These are phyloP conservation scores for Mucuna pruriens DNA, from an alignment of 306 rosid species.

Conservation along the genomic window DNA sequence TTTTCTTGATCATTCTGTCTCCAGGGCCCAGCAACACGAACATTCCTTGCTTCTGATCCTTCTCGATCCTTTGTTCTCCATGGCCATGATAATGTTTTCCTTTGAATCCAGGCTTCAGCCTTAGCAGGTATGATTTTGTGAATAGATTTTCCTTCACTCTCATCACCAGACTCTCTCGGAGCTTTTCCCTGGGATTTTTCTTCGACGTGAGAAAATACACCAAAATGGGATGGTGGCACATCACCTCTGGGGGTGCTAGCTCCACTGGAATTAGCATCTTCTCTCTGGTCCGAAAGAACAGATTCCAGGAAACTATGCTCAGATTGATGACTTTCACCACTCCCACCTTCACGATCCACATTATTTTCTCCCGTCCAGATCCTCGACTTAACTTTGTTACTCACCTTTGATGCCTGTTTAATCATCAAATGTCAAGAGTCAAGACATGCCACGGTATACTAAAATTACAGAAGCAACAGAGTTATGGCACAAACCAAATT, in stretches of 20 bases:
- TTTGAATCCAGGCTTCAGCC: conserved; percentile 92
- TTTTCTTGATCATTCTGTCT: conserved; percentile 72
- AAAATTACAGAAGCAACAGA: conserved; percentile 42
- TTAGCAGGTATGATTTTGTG: conserved; percentile 71
- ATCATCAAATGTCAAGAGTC: conserved; percentile 43
- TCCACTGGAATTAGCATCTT: conserved; percentile 93
- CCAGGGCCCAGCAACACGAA: conserved; percentile 63
- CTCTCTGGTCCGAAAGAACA: conserved; percentile 64
- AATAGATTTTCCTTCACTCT: conserved; percentile 70
- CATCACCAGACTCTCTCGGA: conserved; percentile 69
- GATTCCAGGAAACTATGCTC: conserved; percentile 65
- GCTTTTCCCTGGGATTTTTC: conserved; percentile 66
- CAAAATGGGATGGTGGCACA: conserved; percentile 57
- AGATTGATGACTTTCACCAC: conserved; percentile 68
- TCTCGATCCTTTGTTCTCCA: conserved; percentile 83
- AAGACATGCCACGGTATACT: conserved; percentile 44
- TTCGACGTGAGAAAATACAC: conserved; percentile 59
- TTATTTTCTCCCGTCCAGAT: conserved; percentile 70
- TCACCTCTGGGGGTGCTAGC: conserved; percentile 96
- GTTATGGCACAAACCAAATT: conserved; percentile 80
- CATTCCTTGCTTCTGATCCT: conserved; percentile 58
- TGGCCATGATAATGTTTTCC: conserved; percentile 88
- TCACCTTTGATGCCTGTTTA: conserved; percentile 88
- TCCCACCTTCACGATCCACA: conserved; percentile 73
- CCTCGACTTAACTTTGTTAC: conserved; percentile 87